Evolutionary conservation across 1,284 basidiomycete species (phyloP), one percentile per base, ranked within the genome.

Genomic region (Ganoderma multipileum): DNA sequence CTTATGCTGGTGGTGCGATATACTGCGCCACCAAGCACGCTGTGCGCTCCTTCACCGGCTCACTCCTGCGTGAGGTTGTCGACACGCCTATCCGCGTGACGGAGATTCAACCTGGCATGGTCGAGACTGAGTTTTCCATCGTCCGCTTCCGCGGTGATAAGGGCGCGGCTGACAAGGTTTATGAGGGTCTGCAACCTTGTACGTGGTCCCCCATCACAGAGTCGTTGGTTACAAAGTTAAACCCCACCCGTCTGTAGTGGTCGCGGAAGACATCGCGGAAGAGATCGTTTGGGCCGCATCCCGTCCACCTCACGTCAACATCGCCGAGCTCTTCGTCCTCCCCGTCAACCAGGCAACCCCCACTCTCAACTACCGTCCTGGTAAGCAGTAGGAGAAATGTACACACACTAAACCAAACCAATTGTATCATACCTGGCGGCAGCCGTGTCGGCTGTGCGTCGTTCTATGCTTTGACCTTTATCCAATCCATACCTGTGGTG

Each of bases 241-340:
- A 23, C 57, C 58, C 20, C 26, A 12, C 26, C n/a, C 59, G 42
- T 4, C 39, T 63, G 65, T 77, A 90, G 93, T 96, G 77, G 86
- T 88, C 2, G 91, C 92, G 11, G 85, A 91, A 68, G 95, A 97
- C 78, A 92, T 97, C 64, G 97, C 97, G 1, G 97, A 99, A 81
- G 96, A 99, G 81, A 97, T 99, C 76, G 96, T 98, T 14, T 99
- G 96, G 96, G 91, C 91, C 23, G 96, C 97, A 23, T 86, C 92
- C 16, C 91, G 96, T 39, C 95, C 95, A 26, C 85, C 92, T 36
- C 95, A 96, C 76, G 93, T 96, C 62, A 95, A 96, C 77, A 85
- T 96, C 60, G 95, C 94, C 2, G 91, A 95, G 77, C 81, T 93
- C 18, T 89, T 90, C 71, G 86, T 95, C 60, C 87, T 94, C 72